Conservation (phyloP, 2,329 filamentous ascomycete genomes). For the Exophiala bonariae region DNA sequence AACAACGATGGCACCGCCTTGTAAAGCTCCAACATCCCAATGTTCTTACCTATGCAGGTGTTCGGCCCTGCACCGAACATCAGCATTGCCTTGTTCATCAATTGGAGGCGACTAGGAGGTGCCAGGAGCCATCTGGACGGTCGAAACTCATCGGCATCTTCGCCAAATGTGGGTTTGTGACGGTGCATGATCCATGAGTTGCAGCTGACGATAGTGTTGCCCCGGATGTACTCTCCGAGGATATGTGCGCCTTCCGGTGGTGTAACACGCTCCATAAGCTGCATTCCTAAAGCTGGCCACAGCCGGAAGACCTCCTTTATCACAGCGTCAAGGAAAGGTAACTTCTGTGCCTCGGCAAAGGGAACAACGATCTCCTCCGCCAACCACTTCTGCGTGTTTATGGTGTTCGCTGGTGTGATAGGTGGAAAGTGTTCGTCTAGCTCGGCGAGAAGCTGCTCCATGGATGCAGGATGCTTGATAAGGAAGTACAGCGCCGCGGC, state of each 20-base stretch:
- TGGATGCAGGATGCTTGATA: slow-evolving; percentile 58
- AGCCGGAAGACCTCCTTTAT: slow-evolving; percentile 40
- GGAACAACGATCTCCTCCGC: slow-evolving; percentile 21
- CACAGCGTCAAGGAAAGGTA: slow-evolving; percentile 34
- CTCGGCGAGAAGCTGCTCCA: slow-evolving; percentile 29
- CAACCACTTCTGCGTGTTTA: slow-evolving; percentile 14
- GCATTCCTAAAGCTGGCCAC: slow-evolving; percentile 35
- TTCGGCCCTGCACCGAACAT: slow-evolving; percentile 52
- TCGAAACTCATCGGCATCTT: slow-evolving; percentile 47
- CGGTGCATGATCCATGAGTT: slow-evolving; percentile 34
- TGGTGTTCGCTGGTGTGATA: slow-evolving; percentile 21
- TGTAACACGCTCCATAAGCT: slow-evolving; percentile 35
- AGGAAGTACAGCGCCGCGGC: slow-evolving; percentile 73
- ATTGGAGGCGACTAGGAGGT: slow-evolving; percentile 38
- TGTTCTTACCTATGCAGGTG: slow-evolving; percentile 36
- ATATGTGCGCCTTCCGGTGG: slow-evolving; percentile 32
- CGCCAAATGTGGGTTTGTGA: slow-evolving; percentile 29
- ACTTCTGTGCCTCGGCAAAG: slow-evolving; percentile 30
- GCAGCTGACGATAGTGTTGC: slow-evolving; percentile 33
- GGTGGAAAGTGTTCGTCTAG: slow-evolving; percentile 26
- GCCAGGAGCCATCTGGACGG: slow-evolving; percentile 65
- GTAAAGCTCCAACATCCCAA: slow-evolving; percentile 26
- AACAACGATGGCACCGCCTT: slow-evolving; percentile 27
- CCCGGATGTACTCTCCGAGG: slow-evolving; percentile 29
- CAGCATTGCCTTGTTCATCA: slow-evolving; percentile 47